Conservation (phyloP, 495 filamentous ascomycete genomes). For the Cladorrhinum samala region DNA sequence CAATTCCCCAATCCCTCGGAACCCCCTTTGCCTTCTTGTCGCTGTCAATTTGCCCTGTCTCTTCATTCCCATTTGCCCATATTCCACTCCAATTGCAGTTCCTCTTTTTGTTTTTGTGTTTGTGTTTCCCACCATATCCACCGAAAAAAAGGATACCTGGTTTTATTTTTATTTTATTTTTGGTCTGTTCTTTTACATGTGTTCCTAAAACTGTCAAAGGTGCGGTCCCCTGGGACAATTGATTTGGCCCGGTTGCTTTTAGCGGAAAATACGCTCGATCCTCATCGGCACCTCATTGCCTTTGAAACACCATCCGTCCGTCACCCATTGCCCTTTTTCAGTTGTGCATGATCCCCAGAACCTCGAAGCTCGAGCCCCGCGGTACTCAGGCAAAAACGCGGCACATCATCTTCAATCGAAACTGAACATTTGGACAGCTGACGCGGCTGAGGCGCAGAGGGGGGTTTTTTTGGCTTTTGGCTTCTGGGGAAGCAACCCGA, state of each 20-base stretch:
- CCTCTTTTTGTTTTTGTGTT: background rate
- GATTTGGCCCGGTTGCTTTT: too few species aligned
- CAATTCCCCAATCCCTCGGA: too few species aligned
- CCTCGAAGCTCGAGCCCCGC: background rate
- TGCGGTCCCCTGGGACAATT: too few species aligned
- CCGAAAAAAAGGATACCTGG: background rate
- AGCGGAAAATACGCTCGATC: too few species aligned
- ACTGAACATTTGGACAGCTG: background rate
- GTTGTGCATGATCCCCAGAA: background rate
- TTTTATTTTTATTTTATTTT: background rate
- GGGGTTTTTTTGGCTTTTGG: background rate
- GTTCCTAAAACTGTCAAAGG: background rate
- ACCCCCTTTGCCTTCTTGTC: background rate
- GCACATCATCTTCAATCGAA: background rate
- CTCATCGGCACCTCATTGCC: background rate
- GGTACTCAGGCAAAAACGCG: background rate
- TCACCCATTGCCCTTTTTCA: background rate
- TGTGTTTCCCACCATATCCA: background rate
- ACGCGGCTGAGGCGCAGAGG: constrained; percentile 4
- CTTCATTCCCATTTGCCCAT: too few species aligned
- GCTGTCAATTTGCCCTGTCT: background rate
- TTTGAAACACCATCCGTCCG: background rate
- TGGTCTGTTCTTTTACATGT: too few species aligned
- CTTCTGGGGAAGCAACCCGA: background rate
- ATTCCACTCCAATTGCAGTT: background rate